Evolutionary conservation across 257 asterid species (phyloP).

Genomic region (Primulina tabacum): DNA sequence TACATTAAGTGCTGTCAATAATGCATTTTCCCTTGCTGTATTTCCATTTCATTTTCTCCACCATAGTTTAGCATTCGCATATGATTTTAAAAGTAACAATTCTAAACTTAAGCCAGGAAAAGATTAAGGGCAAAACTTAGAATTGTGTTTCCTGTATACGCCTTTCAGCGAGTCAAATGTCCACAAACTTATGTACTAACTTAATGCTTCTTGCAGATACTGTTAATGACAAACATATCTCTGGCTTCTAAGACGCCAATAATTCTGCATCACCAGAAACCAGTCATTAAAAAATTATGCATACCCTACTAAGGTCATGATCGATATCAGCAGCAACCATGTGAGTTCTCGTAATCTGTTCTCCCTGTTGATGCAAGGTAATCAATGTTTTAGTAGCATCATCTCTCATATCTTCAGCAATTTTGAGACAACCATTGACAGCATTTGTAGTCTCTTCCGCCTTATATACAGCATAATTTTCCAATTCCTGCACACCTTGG

Average conservation of each 20-base stretch:
- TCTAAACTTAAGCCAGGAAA: too few species aligned
- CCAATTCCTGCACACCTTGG: constrained; percentile 72
- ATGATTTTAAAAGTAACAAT: background rate
- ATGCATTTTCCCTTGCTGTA: background rate
- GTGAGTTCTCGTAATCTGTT: constrained; percentile 84
- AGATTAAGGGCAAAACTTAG: too few species aligned
- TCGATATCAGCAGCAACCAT: constrained; percentile 83
- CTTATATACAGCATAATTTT: constrained; percentile 65
- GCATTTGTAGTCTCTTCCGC: constrained; percentile 80
- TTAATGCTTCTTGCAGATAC: background rate
- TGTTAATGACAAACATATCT: background rate
- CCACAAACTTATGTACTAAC: background rate
- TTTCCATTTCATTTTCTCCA: background rate
- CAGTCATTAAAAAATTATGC: constrained; percentile 18
- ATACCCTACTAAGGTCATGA: constrained; percentile 89
- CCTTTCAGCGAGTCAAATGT: background rate
- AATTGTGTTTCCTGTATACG: background rate
- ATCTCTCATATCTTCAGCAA: constrained; percentile 90
- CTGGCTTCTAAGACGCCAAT: background rate
- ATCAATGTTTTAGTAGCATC: constrained; percentile 82
- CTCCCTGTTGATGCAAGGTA: constrained; percentile 93
- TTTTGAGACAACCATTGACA: constrained; percentile 71
- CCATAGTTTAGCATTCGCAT: background rate
- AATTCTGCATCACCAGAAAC: background rate
- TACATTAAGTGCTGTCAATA: background rate